phyloP scores from a whole-genome alignment of 2,329 filamentous ascomycete species.

The Fusarium humuli region DNA sequence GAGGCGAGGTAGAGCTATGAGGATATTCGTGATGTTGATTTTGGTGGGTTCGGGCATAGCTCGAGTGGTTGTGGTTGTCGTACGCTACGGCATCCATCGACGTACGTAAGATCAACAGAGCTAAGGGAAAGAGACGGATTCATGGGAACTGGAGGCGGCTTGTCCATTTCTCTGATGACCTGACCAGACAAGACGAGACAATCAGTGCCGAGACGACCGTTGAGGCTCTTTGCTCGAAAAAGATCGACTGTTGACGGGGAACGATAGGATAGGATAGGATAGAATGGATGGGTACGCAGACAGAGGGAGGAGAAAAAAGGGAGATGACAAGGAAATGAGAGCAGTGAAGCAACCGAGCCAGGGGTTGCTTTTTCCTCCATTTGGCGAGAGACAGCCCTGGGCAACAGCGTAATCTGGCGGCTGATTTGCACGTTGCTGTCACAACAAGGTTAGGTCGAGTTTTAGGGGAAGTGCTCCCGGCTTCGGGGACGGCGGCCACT shows the following conservation, averaged over 20 bases:
- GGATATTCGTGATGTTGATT: conserved; percentile 11
- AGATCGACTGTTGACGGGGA: conserved; percentile 6
- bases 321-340: conserved; percentile 28
- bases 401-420: conserved; percentile 11
- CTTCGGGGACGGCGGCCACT: conserved; percentile 34
- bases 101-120: conserved; percentile 32
- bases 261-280: conserved; percentile 4
- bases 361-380: conserved; percentile 26
- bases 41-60: conserved; percentile 22
- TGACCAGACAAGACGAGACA: conserved; percentile 18
- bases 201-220: conserved; percentile 25
- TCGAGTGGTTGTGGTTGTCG: conserved; percentile 33
- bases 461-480: conserved; percentile 25
- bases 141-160: conserved; percentile 35
- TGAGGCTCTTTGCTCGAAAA: conserved; percentile 32
- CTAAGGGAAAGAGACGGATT: conserved; percentile 27
- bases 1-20: conserved; percentile 24
- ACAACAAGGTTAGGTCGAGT: conserved; percentile 25
- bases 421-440: conserved; percentile 24
- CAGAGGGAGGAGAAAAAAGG: conserved; percentile 17
- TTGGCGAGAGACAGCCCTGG: conserved; percentile 13
- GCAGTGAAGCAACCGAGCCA: conserved; percentile 16
- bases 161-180: conserved; percentile 37
- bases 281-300: background rate
- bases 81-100: conserved; percentile 39